Evolutionary conservation across 2,329 filamentous ascomycete genomes (phyloP).

Genomic region (Zopfia rhizophila): DNA sequence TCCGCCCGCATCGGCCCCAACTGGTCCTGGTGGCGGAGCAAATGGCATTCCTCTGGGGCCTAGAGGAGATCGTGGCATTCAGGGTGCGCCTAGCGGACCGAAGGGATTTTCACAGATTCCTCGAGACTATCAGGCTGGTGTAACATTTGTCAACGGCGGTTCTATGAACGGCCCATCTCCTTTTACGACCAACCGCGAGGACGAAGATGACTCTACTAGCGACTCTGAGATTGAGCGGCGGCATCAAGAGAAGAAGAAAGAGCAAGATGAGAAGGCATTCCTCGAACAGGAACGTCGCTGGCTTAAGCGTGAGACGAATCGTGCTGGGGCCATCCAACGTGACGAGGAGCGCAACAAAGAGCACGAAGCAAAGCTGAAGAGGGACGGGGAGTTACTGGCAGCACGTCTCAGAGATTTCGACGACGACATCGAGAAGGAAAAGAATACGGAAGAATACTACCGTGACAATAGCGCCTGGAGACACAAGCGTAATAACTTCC

Average conservation of each 20-base stretch:
- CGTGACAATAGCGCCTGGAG: slow-evolving; percentile 86
- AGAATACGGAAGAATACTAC: slow-evolving; percentile 85
- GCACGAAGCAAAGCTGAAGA: slow-evolving; percentile 73
- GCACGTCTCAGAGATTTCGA: slow-evolving; percentile 84
- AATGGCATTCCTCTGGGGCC: slow-evolving; percentile 84
- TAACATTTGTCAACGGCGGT: slow-evolving; percentile 85
- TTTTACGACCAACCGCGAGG: slow-evolving; percentile 75
- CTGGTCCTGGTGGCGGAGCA: slow-evolving; percentile 67
- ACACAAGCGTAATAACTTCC: slow-evolving; percentile 78
- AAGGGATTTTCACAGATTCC: slow-evolving; percentile 73
- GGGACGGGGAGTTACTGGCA: slow-evolving; percentile 73
- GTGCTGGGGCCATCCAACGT: slow-evolving; percentile 84
- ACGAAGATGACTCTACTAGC: slow-evolving; percentile 87
- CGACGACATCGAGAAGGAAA: slow-evolving; percentile 81
- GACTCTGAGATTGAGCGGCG: slow-evolving; percentile 86
- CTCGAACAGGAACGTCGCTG: slow-evolving; percentile 88
- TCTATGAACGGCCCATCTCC: slow-evolving; percentile 67
- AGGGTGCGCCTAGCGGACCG: slow-evolving; percentile 79
- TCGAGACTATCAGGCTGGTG: slow-evolving; percentile 78
- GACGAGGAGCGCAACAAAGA: slow-evolving; percentile 83
- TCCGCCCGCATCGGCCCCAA: slow-evolving; percentile 70
- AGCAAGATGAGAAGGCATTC: slow-evolving; percentile 82
- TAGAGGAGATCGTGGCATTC: slow-evolving; percentile 69
- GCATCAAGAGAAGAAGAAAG: slow-evolving; percentile 74
- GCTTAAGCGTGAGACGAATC: slow-evolving; percentile 86